These are phyloP conservation scores for Monosporascus ibericus DNA, from an alignment of 2,329 filamentous ascomycete species.

Conservation along the genomic window DNA sequence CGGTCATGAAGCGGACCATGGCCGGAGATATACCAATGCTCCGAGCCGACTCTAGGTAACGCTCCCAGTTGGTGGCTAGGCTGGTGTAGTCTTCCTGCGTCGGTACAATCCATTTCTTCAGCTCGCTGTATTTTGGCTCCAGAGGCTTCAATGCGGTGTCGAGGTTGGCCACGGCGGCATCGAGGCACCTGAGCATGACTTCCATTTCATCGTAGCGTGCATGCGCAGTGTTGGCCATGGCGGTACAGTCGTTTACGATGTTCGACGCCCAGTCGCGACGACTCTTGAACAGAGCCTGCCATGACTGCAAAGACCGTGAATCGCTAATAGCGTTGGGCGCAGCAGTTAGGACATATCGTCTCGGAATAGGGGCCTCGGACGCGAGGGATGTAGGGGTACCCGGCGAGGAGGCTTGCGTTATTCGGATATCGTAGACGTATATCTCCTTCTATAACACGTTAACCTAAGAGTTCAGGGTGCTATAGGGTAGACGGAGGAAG, in stretches of 20 bases:
- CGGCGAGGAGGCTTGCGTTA: constrained; percentile 53
- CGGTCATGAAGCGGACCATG: constrained; percentile 62
- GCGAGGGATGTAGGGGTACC: constrained; percentile 36
- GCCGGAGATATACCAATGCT: constrained; percentile 58
- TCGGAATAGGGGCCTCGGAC: constrained; percentile 45
- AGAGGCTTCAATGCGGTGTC: constrained; percentile 67
- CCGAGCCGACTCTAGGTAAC: constrained; percentile 58
- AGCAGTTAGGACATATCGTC: constrained; percentile 51
- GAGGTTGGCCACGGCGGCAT: constrained; percentile 81
- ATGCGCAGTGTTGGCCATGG: constrained; percentile 56
- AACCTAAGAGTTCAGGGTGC: constrained; percentile 2
- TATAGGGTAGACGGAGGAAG: constrained; percentile 7
- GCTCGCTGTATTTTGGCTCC: constrained; percentile 64
- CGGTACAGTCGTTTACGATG: constrained; percentile 62
- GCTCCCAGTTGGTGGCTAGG: constrained; percentile 61
- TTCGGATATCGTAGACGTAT: constrained; percentile 83
- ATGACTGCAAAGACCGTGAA: constrained; percentile 75
- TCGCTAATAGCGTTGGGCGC: constrained; percentile 81
- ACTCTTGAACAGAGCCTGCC: constrained; percentile 79
- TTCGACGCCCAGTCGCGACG: constrained; percentile 73
- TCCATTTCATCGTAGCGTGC: constrained; percentile 67
- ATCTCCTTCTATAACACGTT: constrained; percentile 63
- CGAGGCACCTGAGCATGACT: constrained; percentile 71
- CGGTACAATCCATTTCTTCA: constrained; percentile 64
- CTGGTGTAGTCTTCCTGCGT: constrained; percentile 62